Conservation (phyloP, 805 yeast species). For the Wickerhamiella qilinensis region DNA sequence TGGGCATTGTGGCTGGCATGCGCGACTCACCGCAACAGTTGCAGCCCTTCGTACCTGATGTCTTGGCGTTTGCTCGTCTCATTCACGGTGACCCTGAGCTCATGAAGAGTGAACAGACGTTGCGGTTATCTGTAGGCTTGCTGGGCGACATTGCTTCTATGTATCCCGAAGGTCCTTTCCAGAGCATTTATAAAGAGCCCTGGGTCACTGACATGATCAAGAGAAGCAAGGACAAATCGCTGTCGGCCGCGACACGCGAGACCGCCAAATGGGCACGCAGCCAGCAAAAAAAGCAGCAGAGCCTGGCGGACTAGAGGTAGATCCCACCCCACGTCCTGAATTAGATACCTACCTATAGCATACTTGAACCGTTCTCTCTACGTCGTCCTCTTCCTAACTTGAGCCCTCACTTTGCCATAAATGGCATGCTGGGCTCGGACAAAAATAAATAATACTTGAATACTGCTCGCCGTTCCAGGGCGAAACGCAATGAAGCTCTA, state of each 20-base stretch:
- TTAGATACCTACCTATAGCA: no score
- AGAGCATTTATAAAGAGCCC: slow-evolving; percentile 44
- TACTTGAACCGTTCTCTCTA: no score
- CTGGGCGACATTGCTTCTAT: slow-evolving; percentile 86
- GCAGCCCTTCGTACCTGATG: slow-evolving; percentile 46
- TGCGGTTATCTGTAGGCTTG: slow-evolving; percentile 76
- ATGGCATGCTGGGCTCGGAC: no score
- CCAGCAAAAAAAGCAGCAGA: slow-evolving; percentile 40
- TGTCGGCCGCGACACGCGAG: slow-evolving; percentile 54
- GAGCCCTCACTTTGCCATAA: no score
- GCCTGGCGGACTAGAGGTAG: background rate
- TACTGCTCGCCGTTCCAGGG: background rate
- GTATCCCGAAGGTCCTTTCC: slow-evolving; percentile 63
- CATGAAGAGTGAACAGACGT: slow-evolving; percentile 48
- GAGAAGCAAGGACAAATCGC: slow-evolving; percentile 48
- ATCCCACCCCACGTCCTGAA: background rate
- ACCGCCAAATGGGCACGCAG: slow-evolving; percentile 98
- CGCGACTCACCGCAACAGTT: slow-evolving; percentile 50
- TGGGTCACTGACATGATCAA: slow-evolving; percentile 73
- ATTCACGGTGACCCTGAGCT: slow-evolving; percentile 46
- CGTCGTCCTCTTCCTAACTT: no score
- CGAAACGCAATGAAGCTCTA: background rate
- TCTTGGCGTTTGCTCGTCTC: slow-evolving; percentile 50
- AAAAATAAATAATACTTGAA: background rate
- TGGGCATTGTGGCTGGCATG: slow-evolving; percentile 88